A percentile compares a stretch with the other conserved stretches of the same genome.
Conservation (phyloP, 2,329 filamentous ascomycete genomes). For the Colletotrichum sp. region DNA sequence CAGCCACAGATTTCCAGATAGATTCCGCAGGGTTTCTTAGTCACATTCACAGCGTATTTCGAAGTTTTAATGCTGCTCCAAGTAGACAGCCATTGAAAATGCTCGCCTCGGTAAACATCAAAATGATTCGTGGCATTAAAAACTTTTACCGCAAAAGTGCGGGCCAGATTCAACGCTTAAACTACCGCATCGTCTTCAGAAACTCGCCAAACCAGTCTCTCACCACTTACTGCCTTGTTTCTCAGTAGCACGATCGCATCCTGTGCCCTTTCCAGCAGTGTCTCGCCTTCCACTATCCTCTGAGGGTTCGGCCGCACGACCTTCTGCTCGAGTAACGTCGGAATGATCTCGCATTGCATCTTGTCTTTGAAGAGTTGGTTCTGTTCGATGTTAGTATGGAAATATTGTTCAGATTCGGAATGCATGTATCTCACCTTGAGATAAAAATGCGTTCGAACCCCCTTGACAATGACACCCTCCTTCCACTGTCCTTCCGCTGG, state of each 20-base stretch:
- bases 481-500: slow-evolving; percentile 48
- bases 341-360: slow-evolving; percentile 60
- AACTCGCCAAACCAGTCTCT: slow-evolving; percentile 44
- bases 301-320: slow-evolving; percentile 46
- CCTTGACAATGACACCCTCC: slow-evolving; percentile 55
- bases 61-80: neutral
- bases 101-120: accelerated
- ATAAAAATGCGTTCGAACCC: slow-evolving; percentile 63
- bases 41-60: accelerated
- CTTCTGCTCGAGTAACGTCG: slow-evolving; percentile 45
- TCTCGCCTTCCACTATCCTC: slow-evolving; percentile 44
- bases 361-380: slow-evolving; percentile 61
- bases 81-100: no score
- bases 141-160: neutral
- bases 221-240: slow-evolving; percentile 42
- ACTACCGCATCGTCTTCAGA: neutral
- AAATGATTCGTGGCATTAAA: neutral
- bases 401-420: neutral
- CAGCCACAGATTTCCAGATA: accelerated
- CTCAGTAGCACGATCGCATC: slow-evolving; percentile 40
- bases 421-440: slow-evolving; percentile 40
- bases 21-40: accelerated
- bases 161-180: neutral
- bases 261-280: slow-evolving; percentile 41
- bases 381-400: slow-evolving; percentile 31